Evolutionary conservation across 140 eudicot species (phyloP).

Genomic region (Erigeron philadelphicus): DNA sequence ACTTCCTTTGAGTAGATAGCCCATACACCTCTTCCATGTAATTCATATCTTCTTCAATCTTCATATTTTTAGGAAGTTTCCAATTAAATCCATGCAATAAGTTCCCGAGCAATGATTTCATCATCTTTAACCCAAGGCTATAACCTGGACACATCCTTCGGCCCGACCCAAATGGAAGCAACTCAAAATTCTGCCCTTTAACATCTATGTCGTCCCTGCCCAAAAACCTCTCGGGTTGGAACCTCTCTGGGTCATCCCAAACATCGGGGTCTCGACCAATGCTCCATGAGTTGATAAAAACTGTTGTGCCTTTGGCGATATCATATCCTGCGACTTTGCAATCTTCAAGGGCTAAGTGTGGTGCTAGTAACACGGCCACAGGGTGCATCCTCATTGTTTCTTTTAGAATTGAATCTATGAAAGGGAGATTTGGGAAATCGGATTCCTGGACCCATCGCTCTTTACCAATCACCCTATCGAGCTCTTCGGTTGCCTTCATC

Average conservation of each 20-base stretch:
- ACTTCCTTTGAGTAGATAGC: conserved; percentile 30
- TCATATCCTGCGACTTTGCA: conserved; percentile 38
- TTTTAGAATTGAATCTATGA: conserved; percentile 38
- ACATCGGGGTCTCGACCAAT: conserved; percentile 40
- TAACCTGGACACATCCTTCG: conserved; percentile 70
- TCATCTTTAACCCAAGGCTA: conserved; percentile 42
- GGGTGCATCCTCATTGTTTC: conserved; percentile 53
- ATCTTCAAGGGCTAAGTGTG: conserved; percentile 39
- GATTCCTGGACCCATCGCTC: conserved; percentile 50
- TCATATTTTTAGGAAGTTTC: conserved; percentile 38
- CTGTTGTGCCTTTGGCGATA: conserved; percentile 28
- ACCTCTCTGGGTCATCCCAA: conserved; percentile 43
- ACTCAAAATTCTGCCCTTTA: conserved; percentile 50
- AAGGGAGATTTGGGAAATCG: conserved; percentile 37
- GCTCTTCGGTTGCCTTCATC: conserved; percentile 39
- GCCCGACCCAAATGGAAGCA: conserved; percentile 62
- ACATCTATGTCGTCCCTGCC: conserved; percentile 28
- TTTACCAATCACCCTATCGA: conserved; percentile 40
- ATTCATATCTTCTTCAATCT: conserved; percentile 19
- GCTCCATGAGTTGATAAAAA: conserved; percentile 49
- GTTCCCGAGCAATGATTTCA: conserved; percentile 32
- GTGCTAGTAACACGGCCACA: conserved; percentile 36
- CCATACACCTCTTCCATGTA: conserved; percentile 47
- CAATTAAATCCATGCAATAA: conserved; percentile 54
- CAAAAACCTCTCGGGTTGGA: conserved; percentile 50